A percentile compares a stretch with the other conserved stretches of the same genome.
phyloP scores from a whole-genome alignment of 108 stramenopile genomes.

The Licmophora abbreviata region DNA sequence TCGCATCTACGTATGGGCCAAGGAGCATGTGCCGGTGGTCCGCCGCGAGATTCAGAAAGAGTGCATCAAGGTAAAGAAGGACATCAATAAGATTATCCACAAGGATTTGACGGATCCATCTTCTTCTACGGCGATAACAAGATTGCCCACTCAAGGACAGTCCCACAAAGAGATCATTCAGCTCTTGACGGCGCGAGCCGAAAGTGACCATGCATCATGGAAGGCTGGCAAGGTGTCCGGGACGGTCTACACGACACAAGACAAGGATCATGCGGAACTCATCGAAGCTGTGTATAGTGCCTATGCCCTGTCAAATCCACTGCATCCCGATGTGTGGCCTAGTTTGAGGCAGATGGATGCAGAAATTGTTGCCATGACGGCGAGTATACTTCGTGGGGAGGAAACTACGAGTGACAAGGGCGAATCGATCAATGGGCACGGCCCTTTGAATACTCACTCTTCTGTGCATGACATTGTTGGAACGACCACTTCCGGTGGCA shows the following conservation, averaged over 20 bases:
- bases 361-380: constrained; percentile 66
- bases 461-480: constrained; percentile 12
- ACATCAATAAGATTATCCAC: too few relatives aligned
- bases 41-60: too few relatives aligned
- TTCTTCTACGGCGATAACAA: too few relatives aligned
- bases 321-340: constrained; percentile 88
- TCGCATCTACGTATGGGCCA: constrained; percentile 18
- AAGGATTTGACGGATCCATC: too few relatives aligned
- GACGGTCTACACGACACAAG: constrained; percentile 67
- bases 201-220: too few relatives aligned
- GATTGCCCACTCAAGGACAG: too few relatives aligned
- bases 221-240: constrained; percentile 61
- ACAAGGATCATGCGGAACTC: constrained; percentile 19
- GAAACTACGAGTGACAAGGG: too few relatives aligned
- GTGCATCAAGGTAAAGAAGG: too few relatives aligned
- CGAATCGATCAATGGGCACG: neutral
- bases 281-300: constrained; percentile 33
- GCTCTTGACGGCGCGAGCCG: too few relatives aligned
- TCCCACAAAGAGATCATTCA: too few relatives aligned
- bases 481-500: constrained; percentile 70
- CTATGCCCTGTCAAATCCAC: constrained; percentile 71
- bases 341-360: constrained; percentile 75
- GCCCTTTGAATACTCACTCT: too few relatives aligned
- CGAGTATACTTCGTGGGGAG: constrained; percentile 35
- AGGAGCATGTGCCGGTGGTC: too few relatives aligned